These are phyloP conservation scores for Diutina scorzettiae DNA, from an alignment of 1,139 yeast genomes.

Conservation along the genomic window DNA sequence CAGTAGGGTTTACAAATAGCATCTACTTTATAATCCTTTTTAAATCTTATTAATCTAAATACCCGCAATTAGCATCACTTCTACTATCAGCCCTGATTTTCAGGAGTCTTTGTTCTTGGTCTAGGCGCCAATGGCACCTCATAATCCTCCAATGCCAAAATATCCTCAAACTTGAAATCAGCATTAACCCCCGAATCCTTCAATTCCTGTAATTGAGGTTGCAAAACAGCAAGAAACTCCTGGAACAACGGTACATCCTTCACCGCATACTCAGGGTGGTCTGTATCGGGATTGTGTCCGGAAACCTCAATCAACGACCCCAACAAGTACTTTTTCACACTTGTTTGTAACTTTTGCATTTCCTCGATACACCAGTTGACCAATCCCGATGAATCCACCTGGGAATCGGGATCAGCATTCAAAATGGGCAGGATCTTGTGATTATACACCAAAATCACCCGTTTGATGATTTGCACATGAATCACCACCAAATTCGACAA, in stretches of 20 bases:
- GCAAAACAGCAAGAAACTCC: slow-evolving; percentile 41
- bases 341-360: neutral
- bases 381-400: neutral
- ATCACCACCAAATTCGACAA: slow-evolving; percentile 32
- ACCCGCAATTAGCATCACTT: too few relatives aligned
- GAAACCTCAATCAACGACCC: slow-evolving; percentile 2
- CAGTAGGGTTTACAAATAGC: too few relatives aligned
- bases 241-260: slow-evolving; percentile 10
- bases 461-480: slow-evolving; percentile 26
- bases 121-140: neutral
- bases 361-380: slow-evolving; percentile 4
- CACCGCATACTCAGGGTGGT: slow-evolving; percentile 5
- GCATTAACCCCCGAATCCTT: slow-evolving; percentile 63
- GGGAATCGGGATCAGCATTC: neutral
- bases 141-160: slow-evolving; percentile 7
- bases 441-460: slow-evolving; percentile 24
- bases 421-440: slow-evolving; percentile 3
- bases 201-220: slow-evolving; percentile 50
- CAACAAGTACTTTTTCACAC: slow-evolving; percentile 1
- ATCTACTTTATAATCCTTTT: too few relatives aligned
- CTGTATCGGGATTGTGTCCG: neutral
- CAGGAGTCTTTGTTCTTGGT: neutral
- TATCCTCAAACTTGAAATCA: slow-evolving; percentile 42
- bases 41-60: too few relatives aligned
- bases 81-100: too few relatives aligned